Conservation (phyloP, 75 land plant genomes). For the Selaginella tamariscina region DNA sequence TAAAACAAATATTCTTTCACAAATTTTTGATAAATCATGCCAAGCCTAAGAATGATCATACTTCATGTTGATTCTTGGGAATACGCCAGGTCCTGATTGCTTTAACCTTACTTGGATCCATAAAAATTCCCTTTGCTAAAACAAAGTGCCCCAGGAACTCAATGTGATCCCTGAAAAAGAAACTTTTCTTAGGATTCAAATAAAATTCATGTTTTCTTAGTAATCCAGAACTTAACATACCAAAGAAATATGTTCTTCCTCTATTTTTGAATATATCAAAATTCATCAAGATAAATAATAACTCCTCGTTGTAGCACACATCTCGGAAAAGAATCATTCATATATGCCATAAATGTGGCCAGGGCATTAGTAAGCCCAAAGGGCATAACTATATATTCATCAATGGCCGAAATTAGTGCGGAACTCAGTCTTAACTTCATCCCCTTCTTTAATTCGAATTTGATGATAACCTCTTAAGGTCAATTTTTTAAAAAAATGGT, state of each 20-base stretch:
- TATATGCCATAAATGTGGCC: background rate
- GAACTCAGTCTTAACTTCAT: background rate
- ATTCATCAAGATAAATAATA: constrained; percentile 4
- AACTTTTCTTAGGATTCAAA: constrained; percentile 11
- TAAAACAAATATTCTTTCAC: background rate
- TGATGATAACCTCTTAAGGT: constrained; percentile 1
- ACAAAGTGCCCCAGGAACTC: background rate
- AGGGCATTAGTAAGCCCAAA: constrained; percentile 12
- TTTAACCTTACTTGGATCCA: background rate
- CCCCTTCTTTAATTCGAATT: constrained; percentile 10
- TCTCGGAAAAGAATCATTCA: background rate
- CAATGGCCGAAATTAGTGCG: background rate
- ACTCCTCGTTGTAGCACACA: background rate
- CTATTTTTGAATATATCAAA: background rate
- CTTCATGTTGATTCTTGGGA: background rate
- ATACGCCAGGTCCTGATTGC: background rate
- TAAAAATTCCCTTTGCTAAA: background rate
- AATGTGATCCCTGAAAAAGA: constrained; percentile 11
- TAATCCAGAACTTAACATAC: background rate
- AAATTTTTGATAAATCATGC: background rate
- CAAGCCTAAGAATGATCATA: background rate
- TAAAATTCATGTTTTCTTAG: constrained; percentile 3
- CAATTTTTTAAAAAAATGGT: background rate
- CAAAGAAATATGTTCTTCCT: background rate
- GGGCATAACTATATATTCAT: constrained; percentile 11